Evolutionary conservation across 2,329 filamentous ascomycete genomes (phyloP), one percentile per base, ranked within the genome.

Genomic region (Neofusicoccum ribis): DNA sequence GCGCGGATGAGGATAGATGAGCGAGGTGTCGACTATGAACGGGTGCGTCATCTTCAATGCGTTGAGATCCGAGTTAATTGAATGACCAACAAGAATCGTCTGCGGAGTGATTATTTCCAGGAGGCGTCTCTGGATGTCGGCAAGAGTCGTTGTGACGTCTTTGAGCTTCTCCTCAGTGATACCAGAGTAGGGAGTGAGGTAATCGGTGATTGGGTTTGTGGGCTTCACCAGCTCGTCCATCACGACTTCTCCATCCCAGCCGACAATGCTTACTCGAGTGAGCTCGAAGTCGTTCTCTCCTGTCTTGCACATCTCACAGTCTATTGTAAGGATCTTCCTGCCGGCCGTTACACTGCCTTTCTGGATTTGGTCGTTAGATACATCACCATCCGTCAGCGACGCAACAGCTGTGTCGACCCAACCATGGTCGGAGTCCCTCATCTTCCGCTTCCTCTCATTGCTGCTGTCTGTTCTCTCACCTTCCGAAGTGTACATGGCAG

Each of bases 301-400:
- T 2, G 93, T 96, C 79, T 92, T 89, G 76, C 93, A 97, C 95
- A 99, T 99, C 78, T 99, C 95, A 78, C 95, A 99, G 76, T 99
- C 95, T 63, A 99, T 83, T 1, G 92, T 90, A 56, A 96, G 81
- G 11, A 97, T 81, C 43, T 89, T 85, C 68, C 92, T 87, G 41
- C 93, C 95, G 36, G 88, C 91, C 0, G 92, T 96, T 65, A 97
- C 81, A 76, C 92, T 94, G 64, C 93, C 94, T 70, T 89, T 81
- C 76, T 96, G 84, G 66, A 96, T 88, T 63, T 93, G 86, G 5
- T 79, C 76, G 59, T 93, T 90, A 2, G 89, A 87, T 6, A 90
- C 84, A 56, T 85, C 78, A 3, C 88, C 91, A 37, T 92, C 89
- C 52, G 88, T 85, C 7, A 92, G 79, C 47, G 78, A 83, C 46